phyloP scores from a whole-genome alignment of 2,329 filamentous ascomycete species.

The Drechslera avenae region DNA sequence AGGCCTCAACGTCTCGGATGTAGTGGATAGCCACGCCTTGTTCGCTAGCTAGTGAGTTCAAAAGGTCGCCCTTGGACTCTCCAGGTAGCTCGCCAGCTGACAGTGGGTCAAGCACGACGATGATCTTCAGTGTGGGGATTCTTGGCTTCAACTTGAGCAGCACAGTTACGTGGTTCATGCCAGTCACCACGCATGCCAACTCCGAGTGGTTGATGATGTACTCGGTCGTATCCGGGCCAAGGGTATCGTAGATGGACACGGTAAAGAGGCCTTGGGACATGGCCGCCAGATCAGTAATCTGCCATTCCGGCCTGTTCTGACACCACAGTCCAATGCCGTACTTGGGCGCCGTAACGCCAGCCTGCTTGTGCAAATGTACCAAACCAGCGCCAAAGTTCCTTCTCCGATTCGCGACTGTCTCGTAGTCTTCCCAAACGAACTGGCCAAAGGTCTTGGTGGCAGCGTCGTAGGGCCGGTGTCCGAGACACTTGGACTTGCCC shows the following conservation, averaged over 20 bases:
- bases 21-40: conserved; percentile 79
- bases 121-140: conserved; percentile 80
- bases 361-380: conserved; percentile 76
- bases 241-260: conserved; percentile 94
- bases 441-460: conserved; percentile 73
- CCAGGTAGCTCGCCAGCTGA: conserved; percentile 77
- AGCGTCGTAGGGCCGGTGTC: conserved; percentile 78
- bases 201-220: conserved; percentile 94
- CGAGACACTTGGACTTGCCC: conserved; percentile 75
- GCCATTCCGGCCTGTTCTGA: conserved; percentile 87
- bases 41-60: conserved; percentile 75
- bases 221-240: conserved; percentile 88
- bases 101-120: conserved; percentile 83
- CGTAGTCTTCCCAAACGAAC: conserved; percentile 85
- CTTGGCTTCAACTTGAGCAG: conserved; percentile 80
- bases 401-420: conserved; percentile 75
- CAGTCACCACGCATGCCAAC: conserved; percentile 75
- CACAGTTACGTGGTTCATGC: conserved; percentile 78
- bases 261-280: conserved; percentile 86
- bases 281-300: conserved; percentile 83
- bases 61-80: conserved; percentile 76
- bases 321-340: conserved; percentile 84
- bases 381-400: conserved; percentile 86
- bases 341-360: conserved; percentile 67
- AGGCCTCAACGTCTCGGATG: conserved; percentile 77